Evolutionary conservation across 805 yeast species (phyloP).

Genomic region (Candida parachauliodes): DNA sequence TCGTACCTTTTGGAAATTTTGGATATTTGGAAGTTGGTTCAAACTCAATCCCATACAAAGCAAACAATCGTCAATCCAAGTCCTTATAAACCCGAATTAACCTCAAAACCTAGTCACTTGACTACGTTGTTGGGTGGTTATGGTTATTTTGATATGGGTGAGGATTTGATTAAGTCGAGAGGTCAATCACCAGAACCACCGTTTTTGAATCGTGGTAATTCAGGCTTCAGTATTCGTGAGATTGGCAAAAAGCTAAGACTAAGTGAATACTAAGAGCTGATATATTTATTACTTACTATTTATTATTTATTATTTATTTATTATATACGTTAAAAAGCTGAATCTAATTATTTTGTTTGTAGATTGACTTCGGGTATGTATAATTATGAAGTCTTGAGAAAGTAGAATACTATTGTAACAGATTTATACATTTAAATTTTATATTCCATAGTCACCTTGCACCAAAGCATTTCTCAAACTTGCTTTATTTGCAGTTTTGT

Average conservation of each 20-base stretch:
- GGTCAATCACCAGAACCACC: constrained; percentile 59
- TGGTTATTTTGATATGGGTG: constrained; percentile 59
- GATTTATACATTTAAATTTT: constrained; percentile 11
- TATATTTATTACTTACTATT: constrained; percentile 9
- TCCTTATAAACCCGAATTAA: neutral
- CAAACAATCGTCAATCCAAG: neutral
- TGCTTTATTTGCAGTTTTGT: constrained; percentile 47
- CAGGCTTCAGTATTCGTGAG: constrained; percentile 46
- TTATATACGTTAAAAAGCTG: no score
- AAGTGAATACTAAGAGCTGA: constrained; percentile 49
- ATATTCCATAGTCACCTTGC: constrained; percentile 69
- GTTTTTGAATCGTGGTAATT: constrained; percentile 33
- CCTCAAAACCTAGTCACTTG: constrained; percentile 22
- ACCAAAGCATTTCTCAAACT: constrained; percentile 61
- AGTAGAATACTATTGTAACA: no score
- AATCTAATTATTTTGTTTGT: no score
- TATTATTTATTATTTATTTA: constrained; percentile 6
- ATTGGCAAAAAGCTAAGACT: constrained; percentile 63
- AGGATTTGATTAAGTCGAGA: constrained; percentile 49
- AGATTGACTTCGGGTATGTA: no score
- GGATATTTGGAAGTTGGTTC: constrained; percentile 17
- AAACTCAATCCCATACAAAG: constrained; percentile 2
- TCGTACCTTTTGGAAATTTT: constrained; percentile 48
- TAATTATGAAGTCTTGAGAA: no score
- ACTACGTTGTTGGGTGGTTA: constrained; percentile 51